Evolutionary conservation across 225 moss, liverwort and hornwort species (phyloP).

Genomic region (Straminergon stramineum): DNA sequence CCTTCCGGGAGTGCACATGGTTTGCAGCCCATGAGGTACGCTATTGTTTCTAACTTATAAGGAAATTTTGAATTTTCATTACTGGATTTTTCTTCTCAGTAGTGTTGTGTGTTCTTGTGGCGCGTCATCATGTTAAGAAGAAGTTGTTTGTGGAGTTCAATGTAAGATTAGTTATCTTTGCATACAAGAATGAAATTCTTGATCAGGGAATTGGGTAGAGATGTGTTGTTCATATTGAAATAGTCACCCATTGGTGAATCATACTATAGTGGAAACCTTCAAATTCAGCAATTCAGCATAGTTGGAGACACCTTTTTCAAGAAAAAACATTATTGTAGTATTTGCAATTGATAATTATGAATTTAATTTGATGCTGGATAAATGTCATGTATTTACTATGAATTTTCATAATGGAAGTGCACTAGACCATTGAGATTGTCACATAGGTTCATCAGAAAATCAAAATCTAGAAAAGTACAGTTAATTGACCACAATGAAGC

Average conservation of each 20-base stretch:
- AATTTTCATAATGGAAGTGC: too few relatives aligned
- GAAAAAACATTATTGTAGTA: background rate
- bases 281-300: background rate
- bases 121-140: too few relatives aligned
- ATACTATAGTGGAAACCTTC: background rate
- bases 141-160: background rate
- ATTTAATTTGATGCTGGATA: too few relatives aligned
- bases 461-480: too few relatives aligned
- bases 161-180: background rate
- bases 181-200: background rate
- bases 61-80: background rate
- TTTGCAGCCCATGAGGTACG: background rate
- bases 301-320: background rate
- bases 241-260: background rate
- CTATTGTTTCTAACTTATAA: too few relatives aligned
- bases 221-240: background rate
- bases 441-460: too few relatives aligned
- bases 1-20: background rate
- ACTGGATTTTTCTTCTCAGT: background rate
- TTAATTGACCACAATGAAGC: too few relatives aligned
- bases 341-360: too few relatives aligned
- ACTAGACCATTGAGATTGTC: fast-evolving
- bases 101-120: background rate
- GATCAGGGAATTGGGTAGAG: background rate
- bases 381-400: too few relatives aligned